phyloP scores from a whole-genome alignment of 2,329 filamentous ascomycete genomes.

The Sarocladiaceae sp. region DNA sequence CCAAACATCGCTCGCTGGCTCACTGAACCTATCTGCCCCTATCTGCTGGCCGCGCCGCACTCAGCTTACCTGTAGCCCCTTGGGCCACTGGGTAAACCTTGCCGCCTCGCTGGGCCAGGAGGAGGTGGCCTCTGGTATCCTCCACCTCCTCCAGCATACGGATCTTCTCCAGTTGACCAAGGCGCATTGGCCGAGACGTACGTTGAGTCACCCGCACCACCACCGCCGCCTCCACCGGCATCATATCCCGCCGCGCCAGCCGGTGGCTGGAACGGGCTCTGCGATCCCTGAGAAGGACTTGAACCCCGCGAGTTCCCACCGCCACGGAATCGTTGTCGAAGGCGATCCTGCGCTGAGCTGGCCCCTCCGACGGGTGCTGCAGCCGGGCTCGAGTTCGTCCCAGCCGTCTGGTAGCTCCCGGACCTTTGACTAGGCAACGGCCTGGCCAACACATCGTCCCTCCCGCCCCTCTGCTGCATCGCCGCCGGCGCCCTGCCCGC shows the following conservation, averaged over 20 bases:
- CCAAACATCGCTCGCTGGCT: constrained; percentile 3
- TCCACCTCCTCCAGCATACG: constrained; percentile 29
- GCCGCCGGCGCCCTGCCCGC: constrained; percentile 29
- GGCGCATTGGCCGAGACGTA: constrained; percentile 41
- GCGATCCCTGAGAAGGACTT: constrained; percentile 40
- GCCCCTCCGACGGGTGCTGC: constrained; percentile 29
- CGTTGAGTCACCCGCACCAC: constrained; percentile 25
- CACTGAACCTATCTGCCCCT: not conserved
- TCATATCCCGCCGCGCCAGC: constrained; percentile 26
- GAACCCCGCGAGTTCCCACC: constrained; percentile 51
- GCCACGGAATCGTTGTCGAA: constrained; percentile 74
- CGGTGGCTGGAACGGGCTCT: constrained; percentile 43
- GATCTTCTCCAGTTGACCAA: constrained; percentile 37
- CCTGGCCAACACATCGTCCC: constrained; percentile 39
- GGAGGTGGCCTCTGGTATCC: constrained; percentile 16
- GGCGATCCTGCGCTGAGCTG: constrained; percentile 66
- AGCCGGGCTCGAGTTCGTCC: constrained; percentile 14
- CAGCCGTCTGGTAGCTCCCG: constrained; percentile 63
- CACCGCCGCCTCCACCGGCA: constrained; percentile 16
- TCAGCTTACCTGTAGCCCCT: constrained; percentile 28
- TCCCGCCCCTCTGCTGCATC: constrained; percentile 21
- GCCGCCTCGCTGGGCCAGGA: constrained; percentile 21
- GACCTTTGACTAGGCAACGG: constrained; percentile 66
- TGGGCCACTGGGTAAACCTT: constrained; percentile 41
- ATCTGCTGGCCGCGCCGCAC: not conserved